Percentiles rank a stretch among this genome's conserved stretches.
Evolutionary conservation across 1,139 yeast species (phyloP).

Genomic region (Suhomyces kunorum): DNA sequence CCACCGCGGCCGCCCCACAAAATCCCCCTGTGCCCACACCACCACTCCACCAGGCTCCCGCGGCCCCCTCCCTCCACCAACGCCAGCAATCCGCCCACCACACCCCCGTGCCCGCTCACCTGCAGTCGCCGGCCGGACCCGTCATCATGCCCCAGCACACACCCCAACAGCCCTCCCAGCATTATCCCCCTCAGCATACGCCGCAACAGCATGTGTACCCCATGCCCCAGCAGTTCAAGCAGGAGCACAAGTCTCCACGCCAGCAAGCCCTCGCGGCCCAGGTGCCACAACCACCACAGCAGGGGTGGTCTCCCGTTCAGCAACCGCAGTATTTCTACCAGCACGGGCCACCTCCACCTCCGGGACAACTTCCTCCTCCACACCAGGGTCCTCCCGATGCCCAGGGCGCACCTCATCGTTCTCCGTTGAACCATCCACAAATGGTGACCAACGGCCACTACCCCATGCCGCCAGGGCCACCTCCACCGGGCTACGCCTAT

Average conservation of each 20-base stretch:
- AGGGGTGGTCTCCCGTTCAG: slow-evolving; percentile 28
- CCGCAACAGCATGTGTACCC: slow-evolving; percentile 21
- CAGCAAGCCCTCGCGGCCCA: slow-evolving; percentile 22
- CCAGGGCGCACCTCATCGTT: slow-evolving; percentile 18
- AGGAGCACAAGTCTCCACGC: slow-evolving; percentile 24
- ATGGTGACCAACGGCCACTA: slow-evolving; percentile 26
- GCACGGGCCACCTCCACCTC: slow-evolving; percentile 22
- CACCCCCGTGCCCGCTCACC: slow-evolving; percentile 15
- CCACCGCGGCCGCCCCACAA: too few relatives aligned
- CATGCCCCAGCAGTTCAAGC: slow-evolving; percentile 22
- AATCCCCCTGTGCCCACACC: too few relatives aligned
- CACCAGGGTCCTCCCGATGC: slow-evolving; percentile 14
- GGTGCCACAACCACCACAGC: slow-evolving; percentile 28
- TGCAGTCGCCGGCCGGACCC: slow-evolving; percentile 17
- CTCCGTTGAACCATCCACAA: slow-evolving; percentile 28
- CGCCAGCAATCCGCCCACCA: slow-evolving; percentile 12
- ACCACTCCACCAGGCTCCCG: slow-evolving; percentile 10
- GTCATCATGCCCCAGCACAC: slow-evolving; percentile 17
- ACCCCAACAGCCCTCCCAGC: slow-evolving; percentile 18
- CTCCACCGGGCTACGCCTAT: slow-evolving; percentile 38
- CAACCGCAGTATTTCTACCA: slow-evolving; percentile 28
- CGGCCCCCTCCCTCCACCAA: slow-evolving; percentile 15
- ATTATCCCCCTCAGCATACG: slow-evolving; percentile 16
- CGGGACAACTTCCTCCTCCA: slow-evolving; percentile 17
- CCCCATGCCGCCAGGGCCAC: slow-evolving; percentile 25